A percentile compares a stretch with the other conserved stretches of the same genome.
Evolutionary conservation across 352 stramenopile genomes (phyloP).

Genomic region (Globisporangium okanoganense): DNA sequence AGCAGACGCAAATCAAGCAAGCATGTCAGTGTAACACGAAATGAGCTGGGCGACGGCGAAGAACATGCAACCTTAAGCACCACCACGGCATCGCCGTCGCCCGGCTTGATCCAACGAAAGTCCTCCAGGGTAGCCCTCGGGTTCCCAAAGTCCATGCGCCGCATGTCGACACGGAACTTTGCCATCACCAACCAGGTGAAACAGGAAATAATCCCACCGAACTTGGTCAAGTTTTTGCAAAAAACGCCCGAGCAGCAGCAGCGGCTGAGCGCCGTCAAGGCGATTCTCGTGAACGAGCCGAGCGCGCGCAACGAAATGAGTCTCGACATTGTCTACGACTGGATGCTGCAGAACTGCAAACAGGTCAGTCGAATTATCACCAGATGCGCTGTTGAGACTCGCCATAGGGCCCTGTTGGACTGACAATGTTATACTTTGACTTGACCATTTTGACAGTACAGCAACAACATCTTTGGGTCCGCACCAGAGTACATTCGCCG

Average conservation of each 20-base stretch:
- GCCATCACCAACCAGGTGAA: conserved; percentile 8
- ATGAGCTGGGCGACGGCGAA: neutral
- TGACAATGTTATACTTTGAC: neutral
- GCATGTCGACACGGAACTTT: neutral
- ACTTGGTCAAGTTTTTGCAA: conserved; percentile 55
- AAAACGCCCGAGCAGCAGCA: conserved; percentile 51
- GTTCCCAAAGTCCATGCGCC: conserved; percentile 2
- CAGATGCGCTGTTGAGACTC: neutral
- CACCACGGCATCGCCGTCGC: neutral
- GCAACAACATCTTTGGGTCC: conserved; percentile 78
- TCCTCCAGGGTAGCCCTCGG: conserved; percentile 12
- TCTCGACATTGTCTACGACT: conserved; percentile 67
- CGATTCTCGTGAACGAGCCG: conserved; percentile 47
- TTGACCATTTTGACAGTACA: conserved; percentile 29
- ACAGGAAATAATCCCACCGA: conserved; percentile 33
- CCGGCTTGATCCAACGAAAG: conserved; percentile 16
- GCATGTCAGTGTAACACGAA: neutral
- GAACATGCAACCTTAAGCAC: neutral
- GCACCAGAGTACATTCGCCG: conserved; percentile 73
- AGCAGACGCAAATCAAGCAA: conserved; percentile 6
- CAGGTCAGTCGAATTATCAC: conserved; percentile 22
- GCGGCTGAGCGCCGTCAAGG: conserved; percentile 45
- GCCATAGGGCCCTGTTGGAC: neutral
- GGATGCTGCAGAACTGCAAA: conserved; percentile 81
- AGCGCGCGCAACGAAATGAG: conserved; percentile 55